Evolutionary conservation across 1,284 basidiomycete genomes (phyloP).

Genomic region (Anthracocystis panici-leucophaei): DNA sequence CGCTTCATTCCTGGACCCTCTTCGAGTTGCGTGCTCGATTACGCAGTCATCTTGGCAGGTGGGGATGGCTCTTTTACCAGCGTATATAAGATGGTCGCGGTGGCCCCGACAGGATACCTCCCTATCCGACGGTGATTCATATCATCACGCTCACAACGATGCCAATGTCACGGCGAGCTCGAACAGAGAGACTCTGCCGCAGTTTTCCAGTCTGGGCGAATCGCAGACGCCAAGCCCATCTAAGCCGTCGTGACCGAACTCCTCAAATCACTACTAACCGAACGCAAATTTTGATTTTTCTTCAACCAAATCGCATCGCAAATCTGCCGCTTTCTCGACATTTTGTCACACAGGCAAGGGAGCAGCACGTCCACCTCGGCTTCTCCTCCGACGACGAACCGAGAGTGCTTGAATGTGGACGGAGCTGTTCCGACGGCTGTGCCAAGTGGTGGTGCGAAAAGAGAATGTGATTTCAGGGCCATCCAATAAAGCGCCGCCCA

Average conservation of each 20-base stretch:
- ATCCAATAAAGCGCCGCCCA: too few species aligned
- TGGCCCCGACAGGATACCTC: not conserved
- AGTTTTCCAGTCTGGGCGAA: not conserved
- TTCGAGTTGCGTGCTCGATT: too few species aligned
- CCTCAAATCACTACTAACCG: not conserved
- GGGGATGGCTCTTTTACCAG: not conserved
- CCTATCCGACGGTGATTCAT: not conserved
- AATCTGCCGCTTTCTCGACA: not conserved
- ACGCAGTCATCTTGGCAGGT: too few species aligned
- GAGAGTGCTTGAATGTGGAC: too few species aligned
- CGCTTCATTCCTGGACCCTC: too few species aligned
- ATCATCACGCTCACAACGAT: not conserved
- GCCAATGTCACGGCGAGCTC: not conserved
- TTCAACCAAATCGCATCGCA: not conserved
- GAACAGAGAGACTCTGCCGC: not conserved
- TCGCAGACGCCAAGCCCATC: slow-evolving; percentile 9
- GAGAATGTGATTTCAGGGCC: too few species aligned
- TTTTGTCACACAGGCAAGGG: too few species aligned
- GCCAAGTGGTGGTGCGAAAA: too few species aligned
- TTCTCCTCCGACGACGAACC: too few species aligned
- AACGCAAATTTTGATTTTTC: not conserved
- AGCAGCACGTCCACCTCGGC: too few species aligned
- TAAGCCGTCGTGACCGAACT: slow-evolving; percentile 35
- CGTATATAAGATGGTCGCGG: not conserved
- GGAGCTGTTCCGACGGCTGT: too few species aligned